Percentiles rank a stretch among this genome's conserved stretches.
These are phyloP conservation scores for Groenewaldozyma tartarivorans DNA, from an alignment of 805 yeast genomes.

Conservation along the genomic window DNA sequence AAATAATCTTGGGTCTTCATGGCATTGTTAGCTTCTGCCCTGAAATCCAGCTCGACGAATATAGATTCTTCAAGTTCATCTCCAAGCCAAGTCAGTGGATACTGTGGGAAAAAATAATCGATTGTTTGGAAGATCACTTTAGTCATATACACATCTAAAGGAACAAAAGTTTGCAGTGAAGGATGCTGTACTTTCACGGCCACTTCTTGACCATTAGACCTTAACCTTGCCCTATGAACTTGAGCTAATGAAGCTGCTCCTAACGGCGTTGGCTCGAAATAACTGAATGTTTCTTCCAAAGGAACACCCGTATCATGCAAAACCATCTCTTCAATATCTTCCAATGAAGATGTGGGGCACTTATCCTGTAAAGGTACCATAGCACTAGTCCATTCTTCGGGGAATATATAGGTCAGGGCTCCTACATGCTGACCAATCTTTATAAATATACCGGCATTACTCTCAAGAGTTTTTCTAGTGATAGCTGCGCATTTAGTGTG, in stretches of 20 bases:
- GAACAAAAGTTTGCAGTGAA: slow-evolving; percentile 73
- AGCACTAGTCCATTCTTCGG: slow-evolving; percentile 89
- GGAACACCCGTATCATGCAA: slow-evolving; percentile 50
- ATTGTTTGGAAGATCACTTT: slow-evolving; percentile 63
- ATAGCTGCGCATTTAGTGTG: slow-evolving; percentile 71
- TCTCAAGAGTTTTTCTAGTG: slow-evolving; percentile 68
- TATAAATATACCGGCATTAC: slow-evolving; percentile 87
- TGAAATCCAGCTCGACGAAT: slow-evolving; percentile 83
- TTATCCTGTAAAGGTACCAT: slow-evolving; percentile 88
- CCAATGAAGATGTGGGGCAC: slow-evolving; percentile 73
- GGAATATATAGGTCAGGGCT: slow-evolving; percentile 85
- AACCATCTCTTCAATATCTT: slow-evolving; percentile 62
- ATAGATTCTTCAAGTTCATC: slow-evolving; percentile 84
- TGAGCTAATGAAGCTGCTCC: slow-evolving; percentile 97
- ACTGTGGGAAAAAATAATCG: slow-evolving; percentile 80
- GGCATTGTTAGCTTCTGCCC: slow-evolving; percentile 79
- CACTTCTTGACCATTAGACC: slow-evolving; percentile 53
- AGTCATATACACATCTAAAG: slow-evolving; percentile 77
- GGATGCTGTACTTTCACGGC: slow-evolving; percentile 97
- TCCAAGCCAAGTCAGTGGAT: slow-evolving; percentile 90
- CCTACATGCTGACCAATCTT: slow-evolving; percentile 91
- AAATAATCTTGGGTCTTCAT: slow-evolving; percentile 61
- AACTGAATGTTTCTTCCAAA: slow-evolving; percentile 54
- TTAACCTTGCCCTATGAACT: slow-evolving; percentile 71
- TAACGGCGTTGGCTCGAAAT: slow-evolving; percentile 64